These are phyloP conservation scores for Beta vulgaris DNA, from an alignment of 148 eudicot species.

Conservation along the genomic window DNA sequence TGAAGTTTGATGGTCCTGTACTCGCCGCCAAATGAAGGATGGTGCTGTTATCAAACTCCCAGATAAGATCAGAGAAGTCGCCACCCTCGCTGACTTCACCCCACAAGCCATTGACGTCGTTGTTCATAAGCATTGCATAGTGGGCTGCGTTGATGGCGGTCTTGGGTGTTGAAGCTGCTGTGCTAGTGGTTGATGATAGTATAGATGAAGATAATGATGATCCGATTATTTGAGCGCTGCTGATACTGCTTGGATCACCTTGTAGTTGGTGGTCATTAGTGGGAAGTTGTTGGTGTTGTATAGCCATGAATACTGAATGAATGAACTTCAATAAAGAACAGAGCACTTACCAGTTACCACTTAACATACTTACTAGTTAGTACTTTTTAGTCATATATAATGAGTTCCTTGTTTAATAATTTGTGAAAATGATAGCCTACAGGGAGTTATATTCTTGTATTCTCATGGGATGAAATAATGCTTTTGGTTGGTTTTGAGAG, in stretches of 20 bases:
- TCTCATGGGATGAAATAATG: too few species aligned
- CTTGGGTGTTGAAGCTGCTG: neutral
- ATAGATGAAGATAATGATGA: too few species aligned
- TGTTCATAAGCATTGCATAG: constrained; percentile 12
- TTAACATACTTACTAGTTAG: too few species aligned
- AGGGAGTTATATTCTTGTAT: too few species aligned
- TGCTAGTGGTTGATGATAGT: neutral
- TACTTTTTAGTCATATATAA: too few species aligned
- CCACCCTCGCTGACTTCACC: neutral
- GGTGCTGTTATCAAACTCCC: constrained; percentile 7
- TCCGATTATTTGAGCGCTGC: neutral
- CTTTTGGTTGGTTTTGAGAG: too few species aligned
- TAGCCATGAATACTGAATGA: too few species aligned
- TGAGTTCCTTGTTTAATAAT: too few species aligned
- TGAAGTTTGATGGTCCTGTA: neutral
- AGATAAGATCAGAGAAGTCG: neutral
- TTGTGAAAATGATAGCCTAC: too few species aligned
- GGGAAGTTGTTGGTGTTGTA: neutral
- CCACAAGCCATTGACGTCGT: neutral
- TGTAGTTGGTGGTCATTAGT: neutral
- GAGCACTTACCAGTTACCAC: too few species aligned
- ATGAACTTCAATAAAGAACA: too few species aligned
- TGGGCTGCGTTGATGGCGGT: constrained; percentile 14
- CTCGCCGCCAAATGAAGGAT: constrained; percentile 23
- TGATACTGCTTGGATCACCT: neutral